A percentile compares a stretch with the other conserved stretches of the same genome.
Evolutionary conservation across 345 rosid species (phyloP).

Genomic region (Ceriops tagal): DNA sequence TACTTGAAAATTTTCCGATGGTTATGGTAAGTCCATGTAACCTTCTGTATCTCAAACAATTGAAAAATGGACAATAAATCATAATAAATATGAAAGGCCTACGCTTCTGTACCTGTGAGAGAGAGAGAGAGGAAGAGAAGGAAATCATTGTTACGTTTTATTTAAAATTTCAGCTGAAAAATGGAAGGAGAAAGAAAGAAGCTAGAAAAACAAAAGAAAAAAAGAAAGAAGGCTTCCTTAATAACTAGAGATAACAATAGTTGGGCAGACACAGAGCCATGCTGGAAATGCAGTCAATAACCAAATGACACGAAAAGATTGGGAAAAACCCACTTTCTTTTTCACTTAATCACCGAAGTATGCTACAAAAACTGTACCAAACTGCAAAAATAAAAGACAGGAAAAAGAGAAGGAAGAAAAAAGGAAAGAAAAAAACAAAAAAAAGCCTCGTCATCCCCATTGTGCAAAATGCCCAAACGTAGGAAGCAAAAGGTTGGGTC

Average conservation of each 20-base stretch:
- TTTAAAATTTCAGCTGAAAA: too few species aligned
- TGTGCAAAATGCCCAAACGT: constrained; percentile 47
- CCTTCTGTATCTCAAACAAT: neutral
- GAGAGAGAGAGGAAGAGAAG: neutral
- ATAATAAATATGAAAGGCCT: neutral
- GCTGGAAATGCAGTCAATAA: neutral
- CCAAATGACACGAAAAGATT: too few species aligned
- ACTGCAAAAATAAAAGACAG: neutral
- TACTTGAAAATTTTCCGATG: constrained; percentile 5
- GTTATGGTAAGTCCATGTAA: neutral
- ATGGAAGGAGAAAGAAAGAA: neutral
- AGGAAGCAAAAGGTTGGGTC: constrained; percentile 38
- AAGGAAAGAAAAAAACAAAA: constrained; percentile 4
- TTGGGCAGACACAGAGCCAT: too few species aligned
- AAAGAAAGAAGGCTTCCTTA: too few species aligned
- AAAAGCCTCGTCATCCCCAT: constrained; percentile 57
- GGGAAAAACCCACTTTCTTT: neutral
- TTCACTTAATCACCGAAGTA: constrained; percentile 3
- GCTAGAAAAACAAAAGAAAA: neutral
- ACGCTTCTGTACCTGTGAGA: neutral
- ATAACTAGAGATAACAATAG: too few species aligned
- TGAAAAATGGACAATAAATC: neutral
- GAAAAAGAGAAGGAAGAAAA: neutral
- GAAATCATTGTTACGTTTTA: too few species aligned
- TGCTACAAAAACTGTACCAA: constrained; percentile 17